Evolutionary conservation across 2,329 filamentous ascomycete species (phyloP), one percentile per base, ranked within the genome.

Genomic region (Chrysoporthe deuterocubensis): DNA sequence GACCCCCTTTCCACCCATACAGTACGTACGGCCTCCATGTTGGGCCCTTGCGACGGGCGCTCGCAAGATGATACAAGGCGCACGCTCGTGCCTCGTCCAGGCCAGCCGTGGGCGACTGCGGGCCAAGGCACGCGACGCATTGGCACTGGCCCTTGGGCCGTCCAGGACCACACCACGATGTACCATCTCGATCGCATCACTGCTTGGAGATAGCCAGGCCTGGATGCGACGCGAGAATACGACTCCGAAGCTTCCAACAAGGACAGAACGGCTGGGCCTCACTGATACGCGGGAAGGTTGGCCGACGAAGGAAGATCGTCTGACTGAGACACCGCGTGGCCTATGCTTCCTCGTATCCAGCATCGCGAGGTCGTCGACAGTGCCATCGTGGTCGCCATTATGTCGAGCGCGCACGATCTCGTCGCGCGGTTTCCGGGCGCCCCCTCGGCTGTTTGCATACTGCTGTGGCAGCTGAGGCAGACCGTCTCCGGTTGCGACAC

Each of bases 401-500:
- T 54, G 11, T 34, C 26, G 50, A 21, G 13, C 26, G 32, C 50
- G 50, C 50, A 34, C 32, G 50, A 6, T 54, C 50, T 26, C 50
- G 26, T 54, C 50, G 50, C 16, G 50, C 32, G 26, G 6, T 13
- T 34, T 13, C 21, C 4, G 26, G 50, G 6, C 50, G 21, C 50
- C 43, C 18, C 54, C 61, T 54, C 60, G 64, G 67, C 44, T 64
- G 57, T n/a, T 66, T 66, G 67, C 64, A 60, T 59, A 46, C 59
- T 50, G 40, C 44, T 42, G 37, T 66, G 59, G 52, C 58, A 48
- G 37, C 59, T 54, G 54, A 18, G 16, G 14, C 54, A 57, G 14
- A 2, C 8, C 14, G 26, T n/a, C 26, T 50, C 59, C 65, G 40
- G 48, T 67, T 62, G 57, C 65, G 56, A 67, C 52, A 67, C 61